Evolutionary conservation across 169 alveolate genomes (phyloP).

Genomic region (Cryptosporidium viatorum): DNA sequence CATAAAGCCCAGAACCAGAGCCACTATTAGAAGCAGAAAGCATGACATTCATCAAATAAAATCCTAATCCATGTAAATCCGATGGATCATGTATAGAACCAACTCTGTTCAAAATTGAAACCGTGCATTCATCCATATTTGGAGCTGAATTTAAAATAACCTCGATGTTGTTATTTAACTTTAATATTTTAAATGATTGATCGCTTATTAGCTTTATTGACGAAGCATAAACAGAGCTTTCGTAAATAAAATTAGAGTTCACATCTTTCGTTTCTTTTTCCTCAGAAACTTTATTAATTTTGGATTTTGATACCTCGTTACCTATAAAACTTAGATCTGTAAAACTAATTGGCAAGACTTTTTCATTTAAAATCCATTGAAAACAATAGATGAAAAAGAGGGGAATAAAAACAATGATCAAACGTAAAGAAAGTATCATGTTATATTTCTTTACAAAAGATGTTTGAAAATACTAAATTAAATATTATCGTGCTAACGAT

Average conservation of each 20-base stretch:
- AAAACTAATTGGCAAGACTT: background rate
- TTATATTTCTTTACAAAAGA: no score
- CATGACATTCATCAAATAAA: slow-evolving; percentile 14
- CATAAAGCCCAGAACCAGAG: background rate
- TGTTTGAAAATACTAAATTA: no score
- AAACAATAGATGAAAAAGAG: background rate
- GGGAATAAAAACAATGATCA: background rate
- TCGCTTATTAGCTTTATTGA: background rate
- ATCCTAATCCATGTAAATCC: slow-evolving; percentile 13
- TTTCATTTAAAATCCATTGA: background rate
- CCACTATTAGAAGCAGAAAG: background rate
- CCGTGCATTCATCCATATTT: background rate
- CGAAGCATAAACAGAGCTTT: background rate
- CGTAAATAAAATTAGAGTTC: background rate
- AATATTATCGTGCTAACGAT: background rate
- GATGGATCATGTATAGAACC: slow-evolving; percentile 16
- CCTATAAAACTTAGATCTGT: background rate
- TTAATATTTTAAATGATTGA: background rate
- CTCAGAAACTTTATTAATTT: background rate
- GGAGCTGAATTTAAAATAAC: slow-evolving; percentile 6
- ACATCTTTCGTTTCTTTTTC: background rate
- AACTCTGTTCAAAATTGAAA: slow-evolving; percentile 10
- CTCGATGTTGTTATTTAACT: slow-evolving; percentile 3
- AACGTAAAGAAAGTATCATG: background rate
- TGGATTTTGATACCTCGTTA: background rate